Base-by-base conservation (phyloP, 2,329 filamentous ascomycete genomes). In the Colletotrichum caudatum region DNA sequence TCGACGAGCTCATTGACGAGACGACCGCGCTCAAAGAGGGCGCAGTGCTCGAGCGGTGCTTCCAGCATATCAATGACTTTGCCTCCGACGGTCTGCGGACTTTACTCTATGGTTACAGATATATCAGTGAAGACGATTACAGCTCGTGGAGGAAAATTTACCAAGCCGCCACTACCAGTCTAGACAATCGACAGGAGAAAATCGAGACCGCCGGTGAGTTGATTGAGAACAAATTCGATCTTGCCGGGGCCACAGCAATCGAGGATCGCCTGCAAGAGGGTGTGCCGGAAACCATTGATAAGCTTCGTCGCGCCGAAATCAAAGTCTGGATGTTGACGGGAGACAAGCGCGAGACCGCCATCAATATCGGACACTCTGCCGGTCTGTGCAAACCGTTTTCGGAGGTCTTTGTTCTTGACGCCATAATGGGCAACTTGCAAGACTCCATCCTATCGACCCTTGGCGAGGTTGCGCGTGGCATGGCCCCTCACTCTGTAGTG, bases 321-420 rank as follows among this genome's bases (percentile, higher is more conserved):
- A 97, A 96, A 80, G 90, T 98, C 74, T 98, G 95, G 95, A 97
- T 98, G 95, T 85, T 98, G 58, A 98, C 95, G 2, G 95, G 95
- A 39, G 95, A 98, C 80, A 97, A 97, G 81, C 89, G 94, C 57
- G 94, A 97, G 82, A 97, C 94, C 0, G 94, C 94, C 54, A 95
- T 97, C 82, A 97, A 97, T 77, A 95, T 97, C 74, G 94, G 93
- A 0, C 92, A 97, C 77, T 96, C 94, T 0, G 95, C 94, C 60
- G 89, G 92, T 37, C 87, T 98, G 44, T 95, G 87, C 77, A 89
- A 89, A 74, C 85, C 87, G 0, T 88, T 93, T 77, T 97, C 94
- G 0, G 91, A 92, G 9, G 82, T 97, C 20, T 93, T 93, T 64
- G 89, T 97, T 26, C 83, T 98, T 6, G 94, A 97, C 73, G 87